Conservation (phyloP, 345 rosid species). For the Luvunga scandens region DNA sequence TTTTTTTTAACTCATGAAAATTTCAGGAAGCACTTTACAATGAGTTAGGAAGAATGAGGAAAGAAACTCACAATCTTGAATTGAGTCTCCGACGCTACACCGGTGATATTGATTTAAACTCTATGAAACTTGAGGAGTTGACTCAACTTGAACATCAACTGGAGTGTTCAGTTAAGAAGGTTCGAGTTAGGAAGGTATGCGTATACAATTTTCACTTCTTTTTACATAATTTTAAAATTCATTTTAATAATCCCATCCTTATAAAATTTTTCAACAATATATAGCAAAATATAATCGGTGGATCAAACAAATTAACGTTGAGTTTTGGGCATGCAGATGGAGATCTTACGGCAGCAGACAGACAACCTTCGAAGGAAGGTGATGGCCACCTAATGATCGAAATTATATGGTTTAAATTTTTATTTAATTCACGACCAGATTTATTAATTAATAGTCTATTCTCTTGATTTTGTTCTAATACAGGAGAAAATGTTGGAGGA, state of each 20-base stretch:
- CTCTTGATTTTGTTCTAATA: not conserved
- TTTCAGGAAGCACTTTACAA: slow-evolving; percentile 24
- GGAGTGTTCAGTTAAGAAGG: slow-evolving; percentile 30
- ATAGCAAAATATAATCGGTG: no score
- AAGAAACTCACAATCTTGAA: slow-evolving; percentile 31
- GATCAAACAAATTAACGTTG: no score
- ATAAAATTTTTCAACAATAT: no score
- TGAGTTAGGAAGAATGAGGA: slow-evolving; percentile 28
- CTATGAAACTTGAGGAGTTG: slow-evolving; percentile 24
- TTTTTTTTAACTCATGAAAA: not conserved
- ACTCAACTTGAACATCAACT: slow-evolving; percentile 30
- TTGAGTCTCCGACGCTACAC: slow-evolving; percentile 33
- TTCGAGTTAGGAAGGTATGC: slow-evolving; percentile 35
- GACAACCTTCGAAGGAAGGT: slow-evolving; percentile 36
- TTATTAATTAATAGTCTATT: not conserved
- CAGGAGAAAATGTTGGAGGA: slow-evolving; percentile 37
- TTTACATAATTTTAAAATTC: not conserved
- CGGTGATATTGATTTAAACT: slow-evolving; percentile 17
- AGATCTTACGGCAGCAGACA: slow-evolving; percentile 28
- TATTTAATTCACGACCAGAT: not conserved
- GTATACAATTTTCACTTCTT: not conserved
- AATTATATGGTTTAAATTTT: not conserved
- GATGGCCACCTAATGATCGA: not conserved
- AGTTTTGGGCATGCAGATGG: slow-evolving; percentile 18
- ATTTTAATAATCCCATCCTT: no score